Percentiles rank a stretch among this genome's conserved stretches.
phyloP scores from a whole-genome alignment of 495 filamentous ascomycete species.

The Podospora sp. region DNA sequence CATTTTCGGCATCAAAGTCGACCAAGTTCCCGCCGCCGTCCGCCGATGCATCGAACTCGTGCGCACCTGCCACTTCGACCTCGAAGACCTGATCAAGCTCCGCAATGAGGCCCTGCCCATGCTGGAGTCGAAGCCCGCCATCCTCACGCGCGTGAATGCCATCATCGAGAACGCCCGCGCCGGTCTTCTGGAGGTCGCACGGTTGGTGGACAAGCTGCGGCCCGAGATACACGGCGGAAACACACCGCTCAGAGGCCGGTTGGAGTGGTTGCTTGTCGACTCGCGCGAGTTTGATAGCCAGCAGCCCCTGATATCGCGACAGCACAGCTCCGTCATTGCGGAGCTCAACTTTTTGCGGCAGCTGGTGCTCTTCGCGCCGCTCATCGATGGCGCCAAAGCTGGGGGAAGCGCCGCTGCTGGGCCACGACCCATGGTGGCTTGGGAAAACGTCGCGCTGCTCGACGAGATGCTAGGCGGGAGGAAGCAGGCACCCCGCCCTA shows the following conservation, averaged over 20 bases:
- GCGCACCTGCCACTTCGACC: constrained; percentile 24
- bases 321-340: constrained; percentile 20
- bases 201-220: constrained; percentile 23
- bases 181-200: constrained; percentile 19
- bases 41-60: constrained; percentile 26
- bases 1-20: constrained; percentile 23
- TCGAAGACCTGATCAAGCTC: constrained; percentile 27
- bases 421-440: constrained; percentile 9
- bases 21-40: constrained; percentile 23
- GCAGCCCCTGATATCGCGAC: constrained; percentile 21
- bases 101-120: constrained; percentile 23
- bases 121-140: constrained; percentile 9
- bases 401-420: constrained; percentile 56
- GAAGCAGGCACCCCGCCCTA: not conserved
- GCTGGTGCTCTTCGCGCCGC: constrained; percentile 56
- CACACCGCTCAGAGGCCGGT: constrained; percentile 6
- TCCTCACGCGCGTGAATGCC: constrained; percentile 21
- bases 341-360: constrained; percentile 59
- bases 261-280: constrained; percentile 22
- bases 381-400: constrained; percentile 52
- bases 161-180: constrained; percentile 24
- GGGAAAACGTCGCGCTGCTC: constrained; percentile 57
- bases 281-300: constrained; percentile 16
- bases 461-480: constrained; percentile 46
- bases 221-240: constrained; percentile 17